phyloP scores from a whole-genome alignment of 495 filamentous ascomycete genomes.

The Podospora conica region DNA sequence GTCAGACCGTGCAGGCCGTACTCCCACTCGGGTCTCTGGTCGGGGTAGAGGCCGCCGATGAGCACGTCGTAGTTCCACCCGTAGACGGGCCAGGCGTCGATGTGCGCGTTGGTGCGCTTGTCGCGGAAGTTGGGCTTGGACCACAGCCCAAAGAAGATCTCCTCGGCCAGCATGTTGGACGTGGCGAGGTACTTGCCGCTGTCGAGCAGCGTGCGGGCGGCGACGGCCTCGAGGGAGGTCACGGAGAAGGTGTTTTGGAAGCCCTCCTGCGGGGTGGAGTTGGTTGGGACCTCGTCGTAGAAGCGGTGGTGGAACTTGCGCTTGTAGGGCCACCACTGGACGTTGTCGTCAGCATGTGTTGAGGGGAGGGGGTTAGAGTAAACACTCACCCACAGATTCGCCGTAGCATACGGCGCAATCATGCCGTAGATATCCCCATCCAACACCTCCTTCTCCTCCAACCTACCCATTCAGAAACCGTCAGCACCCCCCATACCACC shows the following conservation, averaged over 20 bases:
- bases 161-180: slow-evolving; percentile 45
- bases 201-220: slow-evolving; percentile 39
- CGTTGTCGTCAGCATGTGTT: background rate
- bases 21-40: slow-evolving; percentile 45
- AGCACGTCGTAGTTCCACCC: slow-evolving; percentile 48
- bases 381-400: slow-evolving; percentile 40
- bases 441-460: slow-evolving; percentile 40
- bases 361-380: background rate
- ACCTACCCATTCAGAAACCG: slow-evolving; percentile 22
- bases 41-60: slow-evolving; percentile 44
- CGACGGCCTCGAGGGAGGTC: slow-evolving; percentile 35
- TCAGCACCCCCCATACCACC: background rate
- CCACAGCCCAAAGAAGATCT: slow-evolving; percentile 42
- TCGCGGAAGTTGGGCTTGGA: slow-evolving; percentile 45
- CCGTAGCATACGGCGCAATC: slow-evolving; percentile 45
- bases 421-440: slow-evolving; percentile 44
- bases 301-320: slow-evolving; percentile 46
- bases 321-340: slow-evolving; percentile 46
- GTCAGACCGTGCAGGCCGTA: slow-evolving; percentile 40
- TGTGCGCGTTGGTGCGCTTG: slow-evolving; percentile 37
- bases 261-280: slow-evolving; percentile 36
- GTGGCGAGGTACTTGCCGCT: slow-evolving; percentile 42
- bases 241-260: slow-evolving; percentile 49
- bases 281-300: slow-evolving; percentile 40
- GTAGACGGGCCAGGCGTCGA: slow-evolving; percentile 43